phyloP scores from a whole-genome alignment of 2,329 filamentous ascomycete genomes.

The Ilyonectria sp. region DNA sequence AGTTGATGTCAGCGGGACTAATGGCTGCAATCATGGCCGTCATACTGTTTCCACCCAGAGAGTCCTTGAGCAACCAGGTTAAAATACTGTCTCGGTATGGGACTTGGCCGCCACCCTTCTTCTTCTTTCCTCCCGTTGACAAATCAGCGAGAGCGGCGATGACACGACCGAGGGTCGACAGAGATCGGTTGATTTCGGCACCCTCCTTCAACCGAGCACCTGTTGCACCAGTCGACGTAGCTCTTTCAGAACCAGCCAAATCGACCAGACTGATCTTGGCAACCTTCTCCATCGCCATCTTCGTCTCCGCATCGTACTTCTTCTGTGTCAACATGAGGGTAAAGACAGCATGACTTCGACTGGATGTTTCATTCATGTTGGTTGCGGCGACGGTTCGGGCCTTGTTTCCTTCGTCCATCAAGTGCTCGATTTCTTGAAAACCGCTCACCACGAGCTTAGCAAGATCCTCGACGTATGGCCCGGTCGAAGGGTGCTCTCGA shows the following conservation, averaged over 20 bases:
- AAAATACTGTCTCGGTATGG: conserved; percentile 97
- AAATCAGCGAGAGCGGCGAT: conserved; percentile 96
- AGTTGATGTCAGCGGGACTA: conserved; percentile 98
- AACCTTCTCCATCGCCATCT: conserved; percentile 97
- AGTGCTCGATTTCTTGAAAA: conserved; percentile 94
- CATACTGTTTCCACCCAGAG: conserved; percentile 97
- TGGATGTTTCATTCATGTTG: conserved; percentile 99
- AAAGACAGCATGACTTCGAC: conserved; percentile 98
- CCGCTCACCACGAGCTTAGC: conserved; percentile 95
- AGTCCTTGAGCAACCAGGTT: conserved; percentile 98
- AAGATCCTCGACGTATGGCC: conserved; percentile 97
- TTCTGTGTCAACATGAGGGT: conserved; percentile 97
- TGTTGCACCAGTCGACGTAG: conserved; percentile 96
- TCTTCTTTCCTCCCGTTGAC: conserved; percentile 87
- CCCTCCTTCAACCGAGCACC: conserved; percentile 96
- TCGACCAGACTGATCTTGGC: conserved; percentile 98
- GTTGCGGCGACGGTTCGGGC: conserved; percentile 97
- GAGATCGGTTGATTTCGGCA: conserved; percentile 96
- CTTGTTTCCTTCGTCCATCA: conserved; percentile 99
- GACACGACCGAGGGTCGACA: conserved; percentile 96
- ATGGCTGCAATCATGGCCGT: conserved; percentile 99
- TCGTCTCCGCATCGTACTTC: conserved; percentile 89
- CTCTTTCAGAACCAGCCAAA: conserved; percentile 96
- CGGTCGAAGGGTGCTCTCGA: conserved; percentile 96
- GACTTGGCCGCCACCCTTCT: conserved; percentile 79